These are phyloP conservation scores for Scheffersomyces stipitis DNA, from an alignment of 805 yeast species.

Conservation along the genomic window DNA sequence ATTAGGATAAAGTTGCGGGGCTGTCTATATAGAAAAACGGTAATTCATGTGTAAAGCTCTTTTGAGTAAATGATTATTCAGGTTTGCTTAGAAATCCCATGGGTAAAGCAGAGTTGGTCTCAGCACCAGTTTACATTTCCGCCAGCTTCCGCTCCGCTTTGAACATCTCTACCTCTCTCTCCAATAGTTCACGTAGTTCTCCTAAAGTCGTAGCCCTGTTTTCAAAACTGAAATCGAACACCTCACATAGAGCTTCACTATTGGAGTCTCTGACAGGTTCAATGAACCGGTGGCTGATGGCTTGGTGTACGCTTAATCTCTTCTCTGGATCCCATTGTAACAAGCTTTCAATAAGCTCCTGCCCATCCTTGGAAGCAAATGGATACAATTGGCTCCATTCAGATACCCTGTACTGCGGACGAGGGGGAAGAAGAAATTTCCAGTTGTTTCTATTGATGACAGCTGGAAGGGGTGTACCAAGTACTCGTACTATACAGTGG, in stretches of 20 bases:
- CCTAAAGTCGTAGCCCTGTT: slow-evolving; percentile 15
- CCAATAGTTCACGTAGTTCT: slow-evolving; percentile 14
- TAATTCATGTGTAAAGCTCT: too few species aligned
- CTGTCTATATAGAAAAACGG: too few species aligned
- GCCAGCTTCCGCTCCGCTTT: slow-evolving; percentile 10
- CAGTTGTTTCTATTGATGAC: slow-evolving; percentile 34
- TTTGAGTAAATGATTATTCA: too few species aligned
- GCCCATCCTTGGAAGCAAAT: slow-evolving; percentile 52
- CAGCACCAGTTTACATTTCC: too few species aligned
- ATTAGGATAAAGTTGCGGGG: too few species aligned
- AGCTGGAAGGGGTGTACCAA: slow-evolving; percentile 67
- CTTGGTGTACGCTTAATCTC: slow-evolving; percentile 56
- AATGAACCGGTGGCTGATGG: slow-evolving; percentile 60
- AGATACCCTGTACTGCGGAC: slow-evolving; percentile 33
- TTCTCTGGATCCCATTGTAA: slow-evolving; percentile 62
- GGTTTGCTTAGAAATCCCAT: too few species aligned
- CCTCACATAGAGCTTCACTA: slow-evolving; percentile 55
- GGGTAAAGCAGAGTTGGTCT: too few species aligned
- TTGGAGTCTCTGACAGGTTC: slow-evolving; percentile 48
- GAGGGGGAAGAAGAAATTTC: slow-evolving; percentile 35
- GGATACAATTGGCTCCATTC: slow-evolving; percentile 62
- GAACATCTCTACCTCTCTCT: slow-evolving; percentile 21
- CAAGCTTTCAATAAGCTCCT: slow-evolving; percentile 52
- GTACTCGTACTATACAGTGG: slow-evolving; percentile 59
- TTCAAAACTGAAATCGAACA: slow-evolving; percentile 73